Conservation (phyloP, 169 alveolate genomes). For the Plasmodium adleri region DNA sequence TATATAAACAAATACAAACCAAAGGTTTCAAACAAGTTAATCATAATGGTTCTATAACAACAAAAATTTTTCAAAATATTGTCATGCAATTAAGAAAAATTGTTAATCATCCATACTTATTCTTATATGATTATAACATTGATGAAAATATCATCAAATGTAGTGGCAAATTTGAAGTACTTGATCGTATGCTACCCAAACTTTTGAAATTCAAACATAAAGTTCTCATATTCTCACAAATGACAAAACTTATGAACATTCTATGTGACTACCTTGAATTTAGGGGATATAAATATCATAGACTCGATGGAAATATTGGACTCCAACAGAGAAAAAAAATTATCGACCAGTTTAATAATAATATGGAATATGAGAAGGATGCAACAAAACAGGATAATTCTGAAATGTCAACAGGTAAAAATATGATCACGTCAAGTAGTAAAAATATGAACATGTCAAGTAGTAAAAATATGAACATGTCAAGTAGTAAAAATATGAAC, state of each 20-base stretch:
- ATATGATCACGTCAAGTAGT: no score
- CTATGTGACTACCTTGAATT: slow-evolving; percentile 94
- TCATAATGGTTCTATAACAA: slow-evolving; percentile 67
- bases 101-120: slow-evolving; percentile 97
- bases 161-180: slow-evolving; percentile 93
- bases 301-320: slow-evolving; percentile 97
- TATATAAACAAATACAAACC: slow-evolving; percentile 93
- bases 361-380: not conserved
- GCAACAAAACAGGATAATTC: not conserved
- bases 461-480: no score
- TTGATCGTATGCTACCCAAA: slow-evolving; percentile 90
- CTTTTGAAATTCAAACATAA: slow-evolving; percentile 86
- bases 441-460: no score
- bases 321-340: slow-evolving; percentile 91
- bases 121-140: slow-evolving; percentile 89
- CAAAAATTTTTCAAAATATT: slow-evolving; percentile 85
- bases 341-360: slow-evolving; percentile 25
- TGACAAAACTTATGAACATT: slow-evolving; percentile 96
- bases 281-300: slow-evolving; percentile 93
- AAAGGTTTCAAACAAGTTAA: slow-evolving; percentile 83
- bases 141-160: slow-evolving; percentile 92
- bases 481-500: not conserved
- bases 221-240: slow-evolving; percentile 93
- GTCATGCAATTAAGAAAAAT: slow-evolving; percentile 99
- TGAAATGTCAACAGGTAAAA: no score